Conservation (phyloP, 2,329 filamentous ascomycete species). For the Ascochyta fabae region DNA sequence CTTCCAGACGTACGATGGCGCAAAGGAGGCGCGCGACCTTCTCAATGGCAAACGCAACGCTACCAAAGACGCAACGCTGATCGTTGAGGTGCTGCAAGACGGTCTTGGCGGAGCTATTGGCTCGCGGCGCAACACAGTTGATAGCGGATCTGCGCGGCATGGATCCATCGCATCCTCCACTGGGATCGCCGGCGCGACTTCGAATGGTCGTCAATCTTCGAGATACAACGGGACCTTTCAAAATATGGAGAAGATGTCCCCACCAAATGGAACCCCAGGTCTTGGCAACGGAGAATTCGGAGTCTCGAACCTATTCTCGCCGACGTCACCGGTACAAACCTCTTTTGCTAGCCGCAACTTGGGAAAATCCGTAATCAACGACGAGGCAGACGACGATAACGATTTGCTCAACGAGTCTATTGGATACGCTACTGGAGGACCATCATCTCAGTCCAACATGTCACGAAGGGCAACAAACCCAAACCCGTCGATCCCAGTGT, state of each 20-base stretch:
- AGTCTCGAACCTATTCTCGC: slow-evolving; percentile 72
- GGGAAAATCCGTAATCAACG: slow-evolving; percentile 76
- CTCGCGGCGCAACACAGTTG: slow-evolving; percentile 62
- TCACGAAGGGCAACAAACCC: slow-evolving; percentile 74
- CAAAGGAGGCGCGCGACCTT: slow-evolving; percentile 64
- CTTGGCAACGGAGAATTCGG: slow-evolving; percentile 65
- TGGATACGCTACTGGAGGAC: slow-evolving; percentile 75
- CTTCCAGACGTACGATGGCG: slow-evolving; percentile 63
- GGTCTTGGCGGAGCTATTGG: slow-evolving; percentile 46
- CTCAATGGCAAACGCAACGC: slow-evolving; percentile 68
- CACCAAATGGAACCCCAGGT: slow-evolving; percentile 61
- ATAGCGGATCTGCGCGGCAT: slow-evolving; percentile 54
- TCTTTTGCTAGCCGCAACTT: slow-evolving; percentile 65
- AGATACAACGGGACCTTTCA: slow-evolving; percentile 70
- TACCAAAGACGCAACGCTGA: slow-evolving; percentile 65
- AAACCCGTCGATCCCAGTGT: slow-evolving; percentile 72
- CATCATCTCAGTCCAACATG: slow-evolving; percentile 54
- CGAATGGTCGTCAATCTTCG: slow-evolving; percentile 58
- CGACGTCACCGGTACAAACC: slow-evolving; percentile 75
- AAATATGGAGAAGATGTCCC: slow-evolving; percentile 66
- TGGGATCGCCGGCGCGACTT: slow-evolving; percentile 49
- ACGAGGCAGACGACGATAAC: slow-evolving; percentile 74
- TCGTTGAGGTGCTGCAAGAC: slow-evolving; percentile 61
- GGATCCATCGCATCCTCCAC: slow-evolving; percentile 56
- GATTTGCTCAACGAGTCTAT: slow-evolving; percentile 74